A percentile compares a stretch with the other conserved stretches of the same genome.
Evolutionary conservation across 768 basidiomycete species (phyloP).

Genomic region (Sarcodon sp.): DNA sequence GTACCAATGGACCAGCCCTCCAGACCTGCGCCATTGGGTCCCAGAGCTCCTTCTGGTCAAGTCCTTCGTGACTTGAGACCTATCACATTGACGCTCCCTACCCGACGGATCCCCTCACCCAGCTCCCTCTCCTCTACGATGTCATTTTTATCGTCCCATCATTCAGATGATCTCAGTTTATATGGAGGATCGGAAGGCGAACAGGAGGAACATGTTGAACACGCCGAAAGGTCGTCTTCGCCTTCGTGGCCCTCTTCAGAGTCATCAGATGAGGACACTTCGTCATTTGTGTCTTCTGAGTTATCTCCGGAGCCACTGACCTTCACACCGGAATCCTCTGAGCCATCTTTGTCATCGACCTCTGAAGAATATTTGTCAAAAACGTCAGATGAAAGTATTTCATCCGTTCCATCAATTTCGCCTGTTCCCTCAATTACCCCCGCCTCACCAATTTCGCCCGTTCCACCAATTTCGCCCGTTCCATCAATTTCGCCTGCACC

Average conservation of each 20-base stretch:
- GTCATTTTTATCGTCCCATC: constrained; percentile 47
- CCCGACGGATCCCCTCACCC: constrained; percentile 25
- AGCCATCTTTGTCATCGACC: constrained; percentile 12
- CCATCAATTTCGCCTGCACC: constrained; percentile 20
- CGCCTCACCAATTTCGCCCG: constrained; percentile 5
- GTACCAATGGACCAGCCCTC: neutral
- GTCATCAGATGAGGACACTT: constrained; percentile 7
- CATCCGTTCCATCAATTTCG: neutral
- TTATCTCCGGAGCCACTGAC: constrained; percentile 2
- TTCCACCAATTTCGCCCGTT: constrained; percentile 15
- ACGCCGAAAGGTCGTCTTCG: constrained; percentile 21
- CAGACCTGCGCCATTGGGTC: constrained; percentile 3
- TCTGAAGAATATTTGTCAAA: constrained; percentile 6
- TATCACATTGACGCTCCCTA: constrained; percentile 30
- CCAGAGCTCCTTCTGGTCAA: constrained; percentile 1
- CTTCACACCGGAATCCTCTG: neutral
- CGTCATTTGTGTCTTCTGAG: neutral
- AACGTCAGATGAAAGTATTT: neutral
- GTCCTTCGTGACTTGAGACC: constrained; percentile 13
- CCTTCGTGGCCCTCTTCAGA: constrained; percentile 12
- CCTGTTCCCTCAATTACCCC: constrained; percentile 2
- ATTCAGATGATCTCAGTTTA: constrained; percentile 56
- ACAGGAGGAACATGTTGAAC: constrained; percentile 18
- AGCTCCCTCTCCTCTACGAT: constrained; percentile 19
- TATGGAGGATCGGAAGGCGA: constrained; percentile 24